These are phyloP conservation scores for Ustilago hordei DNA, from an alignment of 1,284 basidiomycete species.

Conservation along the genomic window DNA sequence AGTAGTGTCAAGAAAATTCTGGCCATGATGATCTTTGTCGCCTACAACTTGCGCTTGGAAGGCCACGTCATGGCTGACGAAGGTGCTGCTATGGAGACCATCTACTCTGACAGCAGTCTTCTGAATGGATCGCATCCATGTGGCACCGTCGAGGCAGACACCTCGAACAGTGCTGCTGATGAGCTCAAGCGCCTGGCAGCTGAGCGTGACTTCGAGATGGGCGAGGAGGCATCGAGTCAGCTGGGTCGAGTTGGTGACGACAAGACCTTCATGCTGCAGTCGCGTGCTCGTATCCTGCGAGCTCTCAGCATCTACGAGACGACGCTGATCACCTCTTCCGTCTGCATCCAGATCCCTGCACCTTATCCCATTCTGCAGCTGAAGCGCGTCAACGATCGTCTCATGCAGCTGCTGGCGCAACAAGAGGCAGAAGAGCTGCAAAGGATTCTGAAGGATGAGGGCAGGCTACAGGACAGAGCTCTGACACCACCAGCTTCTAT, in stretches of 20 bases:
- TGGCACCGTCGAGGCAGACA: slow-evolving; percentile 28
- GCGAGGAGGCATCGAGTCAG: slow-evolving; percentile 21
- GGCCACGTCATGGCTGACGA: slow-evolving; percentile 94
- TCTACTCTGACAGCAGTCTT: slow-evolving; percentile 47
- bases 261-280: slow-evolving; percentile 35
- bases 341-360: slow-evolving; percentile 56
- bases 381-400: slow-evolving; percentile 52
- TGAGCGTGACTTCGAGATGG: slow-evolving; percentile 13
- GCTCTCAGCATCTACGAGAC: slow-evolving; percentile 57
- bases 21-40: slow-evolving; percentile 89
- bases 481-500: slow-evolving; percentile 29
- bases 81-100: slow-evolving; percentile 52
- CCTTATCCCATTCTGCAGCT: slow-evolving; percentile 55
- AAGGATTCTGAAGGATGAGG: slow-evolving; percentile 50
- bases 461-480: slow-evolving; percentile 35
- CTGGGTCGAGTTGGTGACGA: slow-evolving; percentile 29
- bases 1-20: slow-evolving; percentile 90
- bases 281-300: slow-evolving; percentile 40
- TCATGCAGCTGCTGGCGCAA: slow-evolving; percentile 47
- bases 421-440: slow-evolving; percentile 51
- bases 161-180: slow-evolving; percentile 32
- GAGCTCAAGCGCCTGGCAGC: slow-evolving; percentile 32
- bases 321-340: slow-evolving; percentile 57
- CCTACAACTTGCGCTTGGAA: slow-evolving; percentile 90
- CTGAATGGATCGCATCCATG: slow-evolving; percentile 39